phyloP scores from a whole-genome alignment of 2,329 filamentous ascomycete species.

The Metarhizium brunneum region DNA sequence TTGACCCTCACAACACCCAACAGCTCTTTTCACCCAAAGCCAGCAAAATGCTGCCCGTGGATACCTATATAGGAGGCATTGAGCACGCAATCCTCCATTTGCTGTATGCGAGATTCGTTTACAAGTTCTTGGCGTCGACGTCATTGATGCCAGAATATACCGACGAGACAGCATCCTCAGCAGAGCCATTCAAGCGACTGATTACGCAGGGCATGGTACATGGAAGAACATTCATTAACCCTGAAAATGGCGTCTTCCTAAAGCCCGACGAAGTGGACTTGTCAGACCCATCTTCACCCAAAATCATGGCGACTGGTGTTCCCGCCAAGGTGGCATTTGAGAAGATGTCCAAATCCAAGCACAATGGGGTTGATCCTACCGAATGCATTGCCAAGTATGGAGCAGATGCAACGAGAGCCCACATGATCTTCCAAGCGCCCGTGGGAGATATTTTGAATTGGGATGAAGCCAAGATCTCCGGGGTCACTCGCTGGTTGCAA shows the following conservation, averaged over 20 bases:
- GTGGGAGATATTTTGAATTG: constrained; percentile 78
- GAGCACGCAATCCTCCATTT: constrained; percentile 88
- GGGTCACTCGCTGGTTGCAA: constrained; percentile 71
- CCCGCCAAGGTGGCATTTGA: constrained; percentile 60
- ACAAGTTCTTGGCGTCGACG: constrained; percentile 67
- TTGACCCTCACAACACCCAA: constrained; percentile 57
- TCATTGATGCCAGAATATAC: constrained; percentile 32
- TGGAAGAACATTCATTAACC: constrained; percentile 72
- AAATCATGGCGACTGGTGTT: constrained; percentile 52
- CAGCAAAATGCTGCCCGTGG: constrained; percentile 60
- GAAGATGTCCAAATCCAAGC: constrained; percentile 94
- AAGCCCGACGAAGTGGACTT: constrained; percentile 66
- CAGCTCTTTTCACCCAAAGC: constrained; percentile 52
- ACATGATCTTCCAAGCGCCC: constrained; percentile 83
- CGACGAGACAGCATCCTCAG: constrained; percentile 24
- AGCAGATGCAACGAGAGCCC: constrained; percentile 74
- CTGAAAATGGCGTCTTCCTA: constrained; percentile 65
- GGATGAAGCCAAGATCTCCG: constrained; percentile 75
- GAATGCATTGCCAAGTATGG: constrained; percentile 65
- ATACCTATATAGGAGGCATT: constrained; percentile 81
- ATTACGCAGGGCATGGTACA: constrained; percentile 92
- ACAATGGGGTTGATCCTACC: constrained; percentile 81
- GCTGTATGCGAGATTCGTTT: constrained; percentile 82
- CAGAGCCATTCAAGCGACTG: constrained; percentile 74
- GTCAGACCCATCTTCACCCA: constrained; percentile 43